phyloP scores from a whole-genome alignment of 495 filamentous ascomycete genomes.

The Parmelia sp. region DNA sequence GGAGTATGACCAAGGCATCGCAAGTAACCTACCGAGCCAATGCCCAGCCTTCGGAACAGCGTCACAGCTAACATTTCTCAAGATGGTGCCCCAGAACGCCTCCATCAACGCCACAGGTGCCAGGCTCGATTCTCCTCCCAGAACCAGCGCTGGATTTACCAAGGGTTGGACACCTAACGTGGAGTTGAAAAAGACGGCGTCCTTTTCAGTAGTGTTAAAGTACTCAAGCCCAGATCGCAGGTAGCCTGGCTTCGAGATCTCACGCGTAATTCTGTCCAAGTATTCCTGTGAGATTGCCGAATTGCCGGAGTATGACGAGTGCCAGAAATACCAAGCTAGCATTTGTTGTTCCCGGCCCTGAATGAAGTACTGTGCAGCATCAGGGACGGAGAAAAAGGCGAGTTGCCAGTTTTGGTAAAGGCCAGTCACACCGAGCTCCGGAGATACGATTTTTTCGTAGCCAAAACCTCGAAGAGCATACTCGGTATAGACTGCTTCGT shows the following conservation, averaged over 20 bases:
- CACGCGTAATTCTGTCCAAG: background rate
- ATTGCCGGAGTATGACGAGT: background rate
- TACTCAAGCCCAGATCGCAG: background rate
- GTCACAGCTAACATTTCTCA: background rate
- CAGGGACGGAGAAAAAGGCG: background rate
- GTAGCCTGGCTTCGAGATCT: background rate
- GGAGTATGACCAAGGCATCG: no score
- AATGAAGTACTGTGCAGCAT: background rate
- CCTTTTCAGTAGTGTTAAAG: background rate
- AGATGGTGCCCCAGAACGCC: background rate
- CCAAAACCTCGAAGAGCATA: background rate
- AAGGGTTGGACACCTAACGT: background rate
- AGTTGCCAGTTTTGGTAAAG: slow-evolving; percentile 1
- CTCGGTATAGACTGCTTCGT: background rate
- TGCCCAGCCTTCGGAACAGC: slow-evolving; percentile 5
- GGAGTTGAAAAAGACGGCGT: background rate
- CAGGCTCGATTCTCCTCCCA: background rate
- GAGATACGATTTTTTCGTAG: background rate
- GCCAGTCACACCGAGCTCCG: background rate
- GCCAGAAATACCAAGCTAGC: slow-evolving; percentile 1
- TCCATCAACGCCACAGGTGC: background rate
- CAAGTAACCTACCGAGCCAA: slow-evolving; percentile 2
- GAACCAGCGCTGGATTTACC: background rate
- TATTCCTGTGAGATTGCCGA: background rate
- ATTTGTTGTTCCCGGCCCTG: background rate